Base-by-base conservation (phyloP, 1,284 basidiomycete genomes). In the Cystobasidium slooffiae region DNA sequence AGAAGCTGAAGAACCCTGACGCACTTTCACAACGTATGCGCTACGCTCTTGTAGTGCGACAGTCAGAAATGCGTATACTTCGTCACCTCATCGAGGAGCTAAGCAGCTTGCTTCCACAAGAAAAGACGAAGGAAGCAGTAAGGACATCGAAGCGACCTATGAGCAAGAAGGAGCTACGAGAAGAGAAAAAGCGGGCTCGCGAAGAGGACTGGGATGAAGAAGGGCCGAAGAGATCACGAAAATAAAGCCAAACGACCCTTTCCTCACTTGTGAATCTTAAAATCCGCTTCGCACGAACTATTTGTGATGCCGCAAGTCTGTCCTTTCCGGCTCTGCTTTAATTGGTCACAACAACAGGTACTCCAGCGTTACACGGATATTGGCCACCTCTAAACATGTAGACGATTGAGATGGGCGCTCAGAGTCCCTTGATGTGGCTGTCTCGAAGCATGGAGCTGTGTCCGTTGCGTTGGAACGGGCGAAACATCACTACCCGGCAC, bases 31-130 rank as follows among this genome's bases (percentile, higher is more conserved):
- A 82, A 24, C 88, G 88, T 75, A 86, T 85, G 78, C 84, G 85
- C 73, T 85, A 89, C 74, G 91, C 93, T 0, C 79, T 91, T 8
- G 84, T 91, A 52, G 91, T 94, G 4, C 86, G 93, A 49, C 80
- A 91, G 37, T 91, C 91, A 6, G 93, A 95, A 83, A 93, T 94
- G 83, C 83, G 86, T 37, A 88, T 94, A 22, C 79, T 94, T 59
- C 80, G 52, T n/a, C 20, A 56, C 16, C 24, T 73, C 9, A 55
- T 73, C 7, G 53, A 44, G n/a, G 70, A 65, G 62, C 22, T 73
- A 1, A 20, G 53, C 8, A 24, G n/a, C 39, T 24, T 65, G n/a
- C 12, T 73, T 37, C 70, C 62, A 22, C 8, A 49, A 16, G 67
- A 58, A 59, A 37, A 22, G 24, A 6, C 24, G 3, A 20, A 18